Percentiles rank a stretch among this genome's conserved stretches.
Evolutionary conservation across 768 basidiomycete species (phyloP).

Genomic region (Pilatotrama ljubarskyi): DNA sequence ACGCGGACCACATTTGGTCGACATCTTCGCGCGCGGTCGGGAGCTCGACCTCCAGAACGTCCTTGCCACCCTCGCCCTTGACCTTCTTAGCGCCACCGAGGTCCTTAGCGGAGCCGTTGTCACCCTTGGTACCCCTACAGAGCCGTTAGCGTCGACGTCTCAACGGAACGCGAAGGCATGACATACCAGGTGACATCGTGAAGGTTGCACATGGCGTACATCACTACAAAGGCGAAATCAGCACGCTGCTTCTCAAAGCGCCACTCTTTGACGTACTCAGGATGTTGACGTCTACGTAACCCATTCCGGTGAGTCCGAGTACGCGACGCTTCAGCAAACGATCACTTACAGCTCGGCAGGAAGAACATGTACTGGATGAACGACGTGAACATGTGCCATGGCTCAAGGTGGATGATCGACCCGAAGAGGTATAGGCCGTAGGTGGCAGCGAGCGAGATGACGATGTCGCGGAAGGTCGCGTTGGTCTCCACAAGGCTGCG

Average conservation of each 20-base stretch:
- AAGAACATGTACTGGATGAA: constrained; percentile 93
- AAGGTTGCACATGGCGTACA: constrained; percentile 92
- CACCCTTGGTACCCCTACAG: constrained; percentile 84
- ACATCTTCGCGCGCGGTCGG: constrained; percentile 84
- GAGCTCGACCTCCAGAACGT: constrained; percentile 83
- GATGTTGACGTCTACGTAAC: constrained; percentile 67
- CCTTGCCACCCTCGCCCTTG: constrained; percentile 81
- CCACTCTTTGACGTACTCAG: constrained; percentile 48
- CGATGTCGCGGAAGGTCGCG: constrained; percentile 78
- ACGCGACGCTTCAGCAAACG: not conserved
- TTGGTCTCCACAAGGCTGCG: constrained; percentile 63
- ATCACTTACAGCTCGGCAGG: constrained; percentile 64
- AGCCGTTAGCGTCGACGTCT: not conserved
- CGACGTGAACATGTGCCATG: constrained; percentile 96
- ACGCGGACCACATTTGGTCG: constrained; percentile 83
- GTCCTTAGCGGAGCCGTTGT: constrained; percentile 86
- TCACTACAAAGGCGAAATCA: constrained; percentile 47
- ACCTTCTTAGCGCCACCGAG: constrained; percentile 90
- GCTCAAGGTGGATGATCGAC: constrained; percentile 88
- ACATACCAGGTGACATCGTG: constrained; percentile 80
- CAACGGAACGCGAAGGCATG: not conserved
- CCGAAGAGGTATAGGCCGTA: constrained; percentile 85
- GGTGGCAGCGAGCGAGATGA: constrained; percentile 74
- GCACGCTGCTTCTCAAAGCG: not conserved
- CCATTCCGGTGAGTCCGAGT: constrained; percentile 11